Evolutionary conservation across 768 basidiomycete species (phyloP), one percentile per base, ranked within the genome.

Genomic region (Scleroderma citrinum): DNA sequence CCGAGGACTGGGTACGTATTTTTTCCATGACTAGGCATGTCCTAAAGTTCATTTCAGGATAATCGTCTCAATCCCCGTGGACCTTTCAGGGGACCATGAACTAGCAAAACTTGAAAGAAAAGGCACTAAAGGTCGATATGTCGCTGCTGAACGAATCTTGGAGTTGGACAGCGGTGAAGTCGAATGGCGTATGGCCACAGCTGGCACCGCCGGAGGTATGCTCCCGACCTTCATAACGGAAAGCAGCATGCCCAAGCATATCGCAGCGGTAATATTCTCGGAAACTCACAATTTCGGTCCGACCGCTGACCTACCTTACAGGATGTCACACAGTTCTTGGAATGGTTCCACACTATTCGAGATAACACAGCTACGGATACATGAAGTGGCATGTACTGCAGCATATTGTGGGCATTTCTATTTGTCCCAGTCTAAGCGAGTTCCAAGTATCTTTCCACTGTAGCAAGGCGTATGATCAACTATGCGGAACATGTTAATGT

Each of bases 391-490:
- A 12, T 17, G 16, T 17, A 17, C 17, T 16, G 19, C 36, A 21
- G 10, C 40, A 20, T 19, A 7, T 19, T 38, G 20, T 16, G 43
- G 17, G 11, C 17, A 13, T 11, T 16, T 17, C 14, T 20, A 34
- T 21, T 16, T 21, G 24, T 42, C 10, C 21, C 14, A 29, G 30
- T 30, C 59, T 59, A 92, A 37, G 82, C 87, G 41, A 92, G 76
- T 57, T 92, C 89, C n/a, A 92, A 74, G 62, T 92, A 92, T 50
- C 89, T 78, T 58, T 90, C 88, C 56, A 91, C 88, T 91, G 48
- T 6, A 52, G 21, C 14, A 11, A n/a, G 44, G 42, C 46, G 34
- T 58, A 30, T 47, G 52, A 54, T 49, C 44, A 53, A 46, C 24
- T 10, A 16, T 3, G 20, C n/a, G 31, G 48, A 7, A 5, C 38